Evolutionary conservation across 306 rosid species (phyloP), one percentile per base, ranked within the genome.

Genomic region (Dryas alaskensis): DNA sequence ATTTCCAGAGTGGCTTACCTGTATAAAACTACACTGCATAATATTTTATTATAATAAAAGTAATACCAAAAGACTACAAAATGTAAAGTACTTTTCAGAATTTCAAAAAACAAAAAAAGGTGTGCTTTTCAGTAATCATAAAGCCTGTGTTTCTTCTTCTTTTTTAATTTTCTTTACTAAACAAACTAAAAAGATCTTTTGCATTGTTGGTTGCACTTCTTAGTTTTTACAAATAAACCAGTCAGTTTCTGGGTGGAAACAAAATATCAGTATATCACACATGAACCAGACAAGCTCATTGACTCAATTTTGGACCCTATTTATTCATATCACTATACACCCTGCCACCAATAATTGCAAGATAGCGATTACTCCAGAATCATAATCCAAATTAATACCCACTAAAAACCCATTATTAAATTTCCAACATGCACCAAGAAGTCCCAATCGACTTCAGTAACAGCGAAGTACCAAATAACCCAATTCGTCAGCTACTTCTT

Each of bases 1-100:
- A 42, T 60, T 80, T 78, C 79, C 81, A 65, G 47, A 77, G 43
- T 87, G 76, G 85, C 86, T 82, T 85, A 70, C 81, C 86, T 78
- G 73, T 58, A 74, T 50, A 53, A 73, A 69, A 67, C 68, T 60
- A 66, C 14, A 48, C 42, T 69, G 89, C 77, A 42, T 70, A 39
- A 47, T 73, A 50, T 4, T 51, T 79, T 65, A 4, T 53, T 42
- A 25, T 17, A 27, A 69, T 40, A 52, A 70, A 70, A 46, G 65
- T 16, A 39, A 63, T 13, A 42, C 11, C 25, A 70, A 73, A 70
- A 60, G 72, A 39, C 69, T 72, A 11, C 49, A 25, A 73, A 55
- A 57, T 43, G 5, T 7, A 69, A 74, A 8, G 66, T 49, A 51
- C 39, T 25, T 12, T 54, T 19, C 51, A 10, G 27, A 0, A 43